Evolutionary conservation across 129 eudicot genomes (phyloP).

Genomic region (Calendula officinalis): DNA sequence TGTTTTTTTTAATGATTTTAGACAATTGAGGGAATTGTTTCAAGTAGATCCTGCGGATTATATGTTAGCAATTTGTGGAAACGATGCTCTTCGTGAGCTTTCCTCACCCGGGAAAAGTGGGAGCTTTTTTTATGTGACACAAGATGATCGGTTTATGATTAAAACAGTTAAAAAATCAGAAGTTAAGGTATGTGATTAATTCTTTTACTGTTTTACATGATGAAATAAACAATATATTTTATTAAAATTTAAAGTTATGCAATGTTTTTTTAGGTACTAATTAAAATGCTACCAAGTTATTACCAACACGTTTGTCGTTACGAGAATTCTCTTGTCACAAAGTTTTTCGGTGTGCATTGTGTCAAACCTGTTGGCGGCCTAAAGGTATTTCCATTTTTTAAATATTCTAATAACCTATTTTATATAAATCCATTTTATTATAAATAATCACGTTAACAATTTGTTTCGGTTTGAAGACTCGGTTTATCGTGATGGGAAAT

Average conservation of each 20-base stretch:
- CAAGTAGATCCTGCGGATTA: constrained; percentile 98
- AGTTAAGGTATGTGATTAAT: constrained; percentile 68
- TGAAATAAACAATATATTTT: constrained; percentile 1
- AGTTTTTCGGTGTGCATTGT: constrained; percentile 92
- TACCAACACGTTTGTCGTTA: constrained; percentile 77
- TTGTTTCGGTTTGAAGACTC: constrained; percentile 45
- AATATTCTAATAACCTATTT: not conserved
- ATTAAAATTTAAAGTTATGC: constrained; percentile 16
- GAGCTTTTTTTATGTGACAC: constrained; percentile 88
- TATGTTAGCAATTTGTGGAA: constrained; percentile 93
- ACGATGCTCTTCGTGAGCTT: constrained; percentile 93
- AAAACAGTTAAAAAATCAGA: constrained; percentile 97
- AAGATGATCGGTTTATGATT: constrained; percentile 95
- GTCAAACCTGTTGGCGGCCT: constrained; percentile 95
- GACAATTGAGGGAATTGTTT: constrained; percentile 86
- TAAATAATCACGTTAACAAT: not conserved
- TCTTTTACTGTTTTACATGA: not conserved
- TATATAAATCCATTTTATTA: not conserved
- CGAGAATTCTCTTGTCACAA: constrained; percentile 89
- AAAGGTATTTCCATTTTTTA: constrained; percentile 45
- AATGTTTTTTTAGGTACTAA: constrained; percentile 56
- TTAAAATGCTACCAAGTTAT: constrained; percentile 92
- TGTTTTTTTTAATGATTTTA: constrained; percentile 21
- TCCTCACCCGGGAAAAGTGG: constrained; percentile 99
- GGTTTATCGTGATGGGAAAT: constrained; percentile 97